Base-by-base conservation (phyloP, 768 basidiomycete species). In the Cyclocybe cylindracea region DNA sequence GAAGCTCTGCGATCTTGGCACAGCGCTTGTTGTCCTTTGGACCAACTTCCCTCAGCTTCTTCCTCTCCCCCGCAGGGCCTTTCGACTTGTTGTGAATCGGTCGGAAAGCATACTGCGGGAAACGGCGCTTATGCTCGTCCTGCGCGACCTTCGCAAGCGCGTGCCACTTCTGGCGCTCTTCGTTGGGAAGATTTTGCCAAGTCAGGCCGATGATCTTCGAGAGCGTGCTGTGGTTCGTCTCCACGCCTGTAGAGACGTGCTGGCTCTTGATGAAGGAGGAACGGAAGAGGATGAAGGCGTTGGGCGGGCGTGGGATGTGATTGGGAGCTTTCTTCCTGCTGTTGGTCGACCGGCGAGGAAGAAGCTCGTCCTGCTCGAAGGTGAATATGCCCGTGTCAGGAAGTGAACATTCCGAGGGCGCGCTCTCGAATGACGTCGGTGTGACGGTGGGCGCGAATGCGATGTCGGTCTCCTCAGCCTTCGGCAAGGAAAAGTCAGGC, bases 211-310 rank as follows among this genome's bases (percentile, higher is more conserved):
- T 87, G 64, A 89, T 91, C 79, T 89, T 89, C 5, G 87, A 89
- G 18, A 91, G 73, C 14, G 88, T 89, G 66, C 85, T 86, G 70
- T 89, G 88, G 66, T 86, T 90, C 34, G 86, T 86, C 72, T 90
- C 88, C 45, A 90, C 84, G 46, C 79, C 84, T 7, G 84, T 80
- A 11, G 87, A 82, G 55, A 91, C 86, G 58, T 86, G 86, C 59
- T 87, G 84, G 56, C 75, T 81, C 70, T 85, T 87, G 68, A 90
- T 86, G 69, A 90, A 89, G 7, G 84, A 82, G 1, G 87, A 87
- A 56, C 89, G 86, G 75, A 91, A 91, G 62, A 91, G 78, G 60
- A 91, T 91, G 71, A 91, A 91, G 37, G 89, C 89, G 62, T 91
- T 91, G 1, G 89, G 87, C 1, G 89, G 89, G 41, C 89, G 86